phyloP scores from a whole-genome alignment of 805 yeast genomes.

The Schwanniomyces vanrijiae region DNA sequence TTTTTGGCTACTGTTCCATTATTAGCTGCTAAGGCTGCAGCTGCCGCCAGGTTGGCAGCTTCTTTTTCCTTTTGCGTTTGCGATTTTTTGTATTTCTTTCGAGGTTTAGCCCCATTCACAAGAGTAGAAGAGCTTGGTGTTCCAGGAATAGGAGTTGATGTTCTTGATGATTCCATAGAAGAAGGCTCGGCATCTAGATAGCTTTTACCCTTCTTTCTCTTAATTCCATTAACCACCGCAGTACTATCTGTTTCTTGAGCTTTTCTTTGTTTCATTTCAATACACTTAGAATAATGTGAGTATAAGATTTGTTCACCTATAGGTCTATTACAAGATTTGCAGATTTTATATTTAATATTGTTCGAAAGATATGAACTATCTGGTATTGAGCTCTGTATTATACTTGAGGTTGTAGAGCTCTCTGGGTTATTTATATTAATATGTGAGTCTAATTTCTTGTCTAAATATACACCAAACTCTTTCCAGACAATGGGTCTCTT shows the following conservation, averaged over 20 bases:
- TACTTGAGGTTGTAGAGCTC: slow-evolving; percentile 17
- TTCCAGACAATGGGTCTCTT: slow-evolving; percentile 40
- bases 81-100: slow-evolving; percentile 44
- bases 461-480: slow-evolving; percentile 44
- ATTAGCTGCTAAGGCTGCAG: slow-evolving; percentile 40
- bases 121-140: slow-evolving; percentile 21
- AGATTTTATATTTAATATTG: slow-evolving; percentile 36
- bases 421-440: slow-evolving; percentile 19
- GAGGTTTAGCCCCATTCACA: slow-evolving; percentile 25
- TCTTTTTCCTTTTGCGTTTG: slow-evolving; percentile 46
- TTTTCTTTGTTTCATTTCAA: slow-evolving; percentile 37
- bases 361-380: slow-evolving; percentile 31
- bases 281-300: slow-evolving; percentile 35
- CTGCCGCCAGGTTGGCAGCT: slow-evolving; percentile 48
- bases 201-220: slow-evolving; percentile 26
- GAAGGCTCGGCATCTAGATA: slow-evolving; percentile 34
- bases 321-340: slow-evolving; percentile 40
- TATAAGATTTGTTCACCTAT: slow-evolving; percentile 35
- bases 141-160: slow-evolving; percentile 35
- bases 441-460: slow-evolving; percentile 32
- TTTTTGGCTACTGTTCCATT: slow-evolving; percentile 18
- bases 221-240: slow-evolving; percentile 11
- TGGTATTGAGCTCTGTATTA: slow-evolving; percentile 20
- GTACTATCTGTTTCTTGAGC: slow-evolving; percentile 16
- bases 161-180: slow-evolving; percentile 40